Base-by-base conservation (phyloP, 2,329 filamentous ascomycete species). In the Dendryphion nanum region DNA sequence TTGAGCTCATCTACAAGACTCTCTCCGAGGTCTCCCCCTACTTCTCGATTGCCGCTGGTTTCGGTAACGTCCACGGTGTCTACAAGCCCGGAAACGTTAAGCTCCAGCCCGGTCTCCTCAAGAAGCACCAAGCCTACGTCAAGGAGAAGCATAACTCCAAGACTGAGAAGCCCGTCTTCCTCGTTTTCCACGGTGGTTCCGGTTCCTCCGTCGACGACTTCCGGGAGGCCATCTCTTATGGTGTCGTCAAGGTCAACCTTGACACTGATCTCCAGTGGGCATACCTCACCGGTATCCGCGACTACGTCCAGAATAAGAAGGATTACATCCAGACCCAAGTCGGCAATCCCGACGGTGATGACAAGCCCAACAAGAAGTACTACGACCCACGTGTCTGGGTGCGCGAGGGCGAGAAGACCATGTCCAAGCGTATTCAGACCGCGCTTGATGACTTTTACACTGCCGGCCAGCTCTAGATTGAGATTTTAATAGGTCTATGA, bases 211-310 rank as follows among this genome's bases (percentile, higher is more conserved):
- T 95, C 78, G 72, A 88, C 10, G 76, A 43, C 26, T 43, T 43
- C 41, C 24, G 41, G 49, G 82, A 89, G 59, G 91, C 90, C 65
- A 96, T 96, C 71, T 74, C 76, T 66, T 86, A 91, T 72, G 93
- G 93, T 78, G 91, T 98, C 57, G 85, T 96, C 76, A 98, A 98
- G 85, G 93, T 98, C 74, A 98, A 98, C 78, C 78, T 98, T 61
- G 93, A 98, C 74, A 98, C 93, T 35, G 93, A 98, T 67, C 81
- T 97, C 73, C 91, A 97, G 78, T 68, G 62, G 60, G 90, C 91
- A 43, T 98, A 97, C 80, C 79, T 93, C 54, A 74, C 75, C 47
- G 93, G 93, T 74, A 86, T 97, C 75, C 87, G 93, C 50, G 91
- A 98, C 76, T 98, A 89, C 78, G 79, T 97, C 67, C 71, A 89